A percentile compares a stretch with the other conserved stretches of the same genome.
These are phyloP conservation scores for Nyssa sinensis DNA, from an alignment of 148 eudicot genomes.

Conservation along the genomic window DNA sequence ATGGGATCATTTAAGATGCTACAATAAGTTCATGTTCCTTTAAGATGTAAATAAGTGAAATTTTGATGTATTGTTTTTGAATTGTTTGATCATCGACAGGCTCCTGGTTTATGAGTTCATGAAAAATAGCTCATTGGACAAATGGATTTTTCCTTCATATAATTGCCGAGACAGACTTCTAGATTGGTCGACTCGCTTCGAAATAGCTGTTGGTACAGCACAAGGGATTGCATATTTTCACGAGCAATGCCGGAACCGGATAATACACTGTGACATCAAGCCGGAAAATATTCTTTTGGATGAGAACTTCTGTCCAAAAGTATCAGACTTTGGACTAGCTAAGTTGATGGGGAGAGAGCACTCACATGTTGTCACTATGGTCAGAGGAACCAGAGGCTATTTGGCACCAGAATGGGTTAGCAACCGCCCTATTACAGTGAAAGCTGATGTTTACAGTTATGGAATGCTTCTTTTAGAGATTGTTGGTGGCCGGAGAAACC, in stretches of 20 bases:
- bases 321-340: slow-evolving; percentile 88
- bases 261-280: slow-evolving; percentile 92
- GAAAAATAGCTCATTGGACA: slow-evolving; percentile 92
- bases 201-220: slow-evolving; percentile 77
- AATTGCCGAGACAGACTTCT: slow-evolving; percentile 39
- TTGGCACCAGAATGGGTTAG: slow-evolving; percentile 96
- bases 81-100: slow-evolving; percentile 34
- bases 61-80: background rate
- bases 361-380: slow-evolving; percentile 85
- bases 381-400: slow-evolving; percentile 96
- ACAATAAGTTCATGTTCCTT: no score
- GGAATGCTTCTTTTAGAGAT: slow-evolving; percentile 93
- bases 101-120: slow-evolving; percentile 90
- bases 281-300: slow-evolving; percentile 92
- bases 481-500: slow-evolving; percentile 86
- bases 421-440: slow-evolving; percentile 86
- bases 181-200: slow-evolving; percentile 84
- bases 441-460: slow-evolving; percentile 89
- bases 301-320: slow-evolving; percentile 81
- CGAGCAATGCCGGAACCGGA: slow-evolving; percentile 85
- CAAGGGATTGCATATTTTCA: slow-evolving; percentile 95
- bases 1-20: background rate
- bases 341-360: slow-evolving; percentile 83
- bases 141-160: slow-evolving; percentile 81
- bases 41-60: background rate